These are phyloP conservation scores for Fragaria ananassa DNA, from an alignment of 306 rosid species.

Conservation along the genomic window DNA sequence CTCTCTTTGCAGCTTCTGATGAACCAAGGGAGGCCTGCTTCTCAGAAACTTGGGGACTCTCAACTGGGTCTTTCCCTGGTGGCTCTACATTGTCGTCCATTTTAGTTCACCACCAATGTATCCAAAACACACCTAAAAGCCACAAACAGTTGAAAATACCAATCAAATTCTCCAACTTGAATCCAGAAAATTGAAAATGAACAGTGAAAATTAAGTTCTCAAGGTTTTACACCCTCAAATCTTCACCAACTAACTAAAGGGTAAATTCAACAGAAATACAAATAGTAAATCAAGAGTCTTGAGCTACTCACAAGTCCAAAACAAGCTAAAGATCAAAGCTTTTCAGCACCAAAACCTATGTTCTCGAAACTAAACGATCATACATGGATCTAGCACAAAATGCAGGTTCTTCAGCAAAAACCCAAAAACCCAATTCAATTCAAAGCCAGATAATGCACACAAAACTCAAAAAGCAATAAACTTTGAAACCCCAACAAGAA, in stretches of 20 bases:
- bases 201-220: neutral
- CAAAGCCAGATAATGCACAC: neutral
- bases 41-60: conserved; percentile 29
- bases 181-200: neutral
- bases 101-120: conserved; percentile 13
- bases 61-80: conserved; percentile 36
- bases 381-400: conserved; percentile 37
- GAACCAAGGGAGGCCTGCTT: conserved; percentile 27
- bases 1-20: conserved; percentile 33
- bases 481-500: neutral
- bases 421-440: conserved; percentile 23
- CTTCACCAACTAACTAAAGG: conserved; percentile 10
- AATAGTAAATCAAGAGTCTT: neutral
- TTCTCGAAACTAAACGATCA: conserved; percentile 14
- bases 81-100: conserved; percentile 64
- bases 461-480: neutral
- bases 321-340: conserved; percentile 11
- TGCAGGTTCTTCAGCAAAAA: conserved; percentile 34
- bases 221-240: neutral
- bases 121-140: conserved; percentile 22
- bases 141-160: conserved; percentile 4
- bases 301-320: conserved; percentile 23
- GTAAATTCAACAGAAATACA: conserved; percentile 9
- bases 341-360: conserved; percentile 21
- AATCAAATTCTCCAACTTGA: neutral